A percentile compares a stretch with the other conserved stretches of the same genome.
These are phyloP conservation scores for Neurospora crassa DNA, from an alignment of 2,329 filamentous ascomycete species.

Conservation along the genomic window DNA sequence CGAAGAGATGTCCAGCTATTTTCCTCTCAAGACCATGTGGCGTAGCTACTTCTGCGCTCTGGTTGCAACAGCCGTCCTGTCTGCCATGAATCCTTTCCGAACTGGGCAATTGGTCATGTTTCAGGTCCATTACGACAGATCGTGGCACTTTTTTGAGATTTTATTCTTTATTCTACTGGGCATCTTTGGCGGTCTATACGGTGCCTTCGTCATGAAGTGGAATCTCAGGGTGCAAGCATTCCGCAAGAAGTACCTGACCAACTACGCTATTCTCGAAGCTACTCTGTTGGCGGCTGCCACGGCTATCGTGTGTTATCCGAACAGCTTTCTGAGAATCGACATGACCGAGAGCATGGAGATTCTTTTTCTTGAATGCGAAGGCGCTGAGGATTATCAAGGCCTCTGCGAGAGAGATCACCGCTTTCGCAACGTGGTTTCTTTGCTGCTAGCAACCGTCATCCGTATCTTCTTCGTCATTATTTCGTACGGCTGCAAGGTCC, in stretches of 20 bases:
- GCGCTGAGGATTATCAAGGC: conserved; percentile 76
- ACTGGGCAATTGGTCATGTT: conserved; percentile 99
- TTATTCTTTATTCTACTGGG: conserved; percentile 88
- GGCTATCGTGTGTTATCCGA: conserved; percentile 91
- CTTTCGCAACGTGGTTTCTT: conserved; percentile 67
- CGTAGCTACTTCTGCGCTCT: conserved; percentile 95
- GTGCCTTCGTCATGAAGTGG: conserved; percentile 96
- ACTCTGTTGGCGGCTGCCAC: conserved; percentile 75
- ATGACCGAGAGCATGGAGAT: conserved; percentile 99
- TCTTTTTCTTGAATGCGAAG: conserved; percentile 87
- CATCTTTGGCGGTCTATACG: conserved; percentile 88
- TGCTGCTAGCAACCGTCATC: conserved; percentile 70
- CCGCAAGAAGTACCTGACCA: conserved; percentile 79
- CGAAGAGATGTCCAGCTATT: conserved; percentile 95
- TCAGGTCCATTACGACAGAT: conserved; percentile 87
- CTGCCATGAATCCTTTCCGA: conserved; percentile 94
- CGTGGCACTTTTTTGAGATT: conserved; percentile 96
- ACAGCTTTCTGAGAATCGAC: conserved; percentile 89
- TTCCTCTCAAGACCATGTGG: conserved; percentile 96
- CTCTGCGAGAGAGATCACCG: conserved; percentile 75
- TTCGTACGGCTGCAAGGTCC: conserved; percentile 96
- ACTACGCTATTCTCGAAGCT: conserved; percentile 79
- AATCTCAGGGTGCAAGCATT: conserved; percentile 87
- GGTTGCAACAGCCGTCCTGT: conserved; percentile 84
- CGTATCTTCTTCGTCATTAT: conserved; percentile 82